Evolutionary conservation across 306 rosid species (phyloP), one percentile per base, ranked within the genome.

Genomic region (Inga leiocalycina): DNA sequence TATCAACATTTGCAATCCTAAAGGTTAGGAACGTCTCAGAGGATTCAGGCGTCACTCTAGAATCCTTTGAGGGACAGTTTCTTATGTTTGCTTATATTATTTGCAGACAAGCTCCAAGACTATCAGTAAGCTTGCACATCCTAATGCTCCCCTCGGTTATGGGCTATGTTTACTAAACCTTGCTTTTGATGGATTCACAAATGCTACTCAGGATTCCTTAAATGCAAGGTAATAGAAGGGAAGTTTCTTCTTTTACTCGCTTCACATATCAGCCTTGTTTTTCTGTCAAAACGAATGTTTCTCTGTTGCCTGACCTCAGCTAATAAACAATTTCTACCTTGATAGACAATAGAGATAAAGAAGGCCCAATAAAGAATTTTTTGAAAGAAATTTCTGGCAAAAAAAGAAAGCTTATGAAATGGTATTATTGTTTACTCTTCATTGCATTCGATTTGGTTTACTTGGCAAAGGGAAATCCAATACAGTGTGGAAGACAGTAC

Each of bases 171-270:
- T 90, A 86, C 86, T 96, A 32, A 96, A 96, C 89, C 98, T 96
- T 73, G 93, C 97, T 49, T 94, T 96, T 88, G 99, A 96, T 85
- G 99, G 99, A 84, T 96, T 96, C 84, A 96, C 99, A 66, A 96
- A 96, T 89, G 99, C 99, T 30, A 96, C 99, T 84, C 99, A 96
- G 89, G 99, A 96, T 91, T 96, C 99, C 79, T 90, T 96, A 82
- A 87, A 83, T 45, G 79, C 86, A 75, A 91, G 97, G 99, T 94
- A 86, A 79, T 41, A 41, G 4, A 73, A 54, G 68, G 54, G 76
- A 80, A 71, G 32, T 14, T 35, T 66, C 68, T 64, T 45, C 57
- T 49, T 71, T 30, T 78, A 71, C 48, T 64, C 17, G n/a, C 32
- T 35, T 74, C 24, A 62, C 81, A 6, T 22, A 32, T 64, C 30